These are phyloP conservation scores for Cordyceps fumosorosea DNA, from an alignment of 2,329 filamentous ascomycete genomes.

Conservation along the genomic window DNA sequence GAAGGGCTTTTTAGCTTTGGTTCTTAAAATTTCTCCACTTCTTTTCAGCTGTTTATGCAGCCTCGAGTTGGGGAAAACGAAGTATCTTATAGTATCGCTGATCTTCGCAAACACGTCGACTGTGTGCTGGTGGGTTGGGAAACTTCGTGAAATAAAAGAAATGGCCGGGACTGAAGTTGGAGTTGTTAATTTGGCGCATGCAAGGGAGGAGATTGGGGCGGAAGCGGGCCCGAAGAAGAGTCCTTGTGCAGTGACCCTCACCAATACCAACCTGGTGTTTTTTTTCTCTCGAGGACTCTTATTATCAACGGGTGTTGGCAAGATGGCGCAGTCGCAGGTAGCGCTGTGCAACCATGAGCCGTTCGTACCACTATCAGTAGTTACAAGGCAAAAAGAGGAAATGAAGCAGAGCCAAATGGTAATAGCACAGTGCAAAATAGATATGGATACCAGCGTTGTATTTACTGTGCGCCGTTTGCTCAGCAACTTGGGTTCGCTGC, in stretches of 20 bases:
- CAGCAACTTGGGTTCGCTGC: background rate
- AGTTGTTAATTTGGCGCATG: background rate
- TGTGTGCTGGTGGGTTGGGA: background rate
- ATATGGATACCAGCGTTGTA: background rate
- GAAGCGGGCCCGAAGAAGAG: background rate
- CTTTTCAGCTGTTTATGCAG: background rate
- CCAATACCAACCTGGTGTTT: background rate
- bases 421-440: background rate
- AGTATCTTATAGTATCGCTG: background rate
- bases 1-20: background rate
- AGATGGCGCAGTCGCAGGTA: background rate
- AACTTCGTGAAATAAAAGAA: background rate
- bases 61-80: background rate
- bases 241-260: background rate
- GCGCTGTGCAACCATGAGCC: background rate
- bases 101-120: background rate
- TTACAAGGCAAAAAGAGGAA: background rate
- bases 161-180: background rate
- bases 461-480: slow-evolving; percentile 8
- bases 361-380: no score
- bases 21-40: background rate
- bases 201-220: background rate
- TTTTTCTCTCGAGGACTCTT: background rate
- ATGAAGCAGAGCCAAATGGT: background rate
- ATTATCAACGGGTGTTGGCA: background rate